Conservation (phyloP, 257 asterid species). For the Solanum bukasovii region DNA sequence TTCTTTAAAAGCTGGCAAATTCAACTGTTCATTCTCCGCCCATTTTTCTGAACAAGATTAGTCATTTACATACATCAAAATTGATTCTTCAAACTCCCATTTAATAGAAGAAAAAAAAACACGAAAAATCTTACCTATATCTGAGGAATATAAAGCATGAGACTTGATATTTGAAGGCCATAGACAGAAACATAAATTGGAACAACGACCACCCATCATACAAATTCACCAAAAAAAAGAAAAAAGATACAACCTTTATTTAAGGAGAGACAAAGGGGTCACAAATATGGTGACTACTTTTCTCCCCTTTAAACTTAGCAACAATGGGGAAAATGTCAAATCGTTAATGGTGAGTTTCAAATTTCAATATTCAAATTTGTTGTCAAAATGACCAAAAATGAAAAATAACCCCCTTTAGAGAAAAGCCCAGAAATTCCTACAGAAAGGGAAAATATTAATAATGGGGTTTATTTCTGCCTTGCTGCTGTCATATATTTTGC, state of each 20-base stretch:
- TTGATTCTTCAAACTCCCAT: not conserved
- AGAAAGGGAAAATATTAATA: not conserved
- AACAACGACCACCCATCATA: conserved; percentile 41
- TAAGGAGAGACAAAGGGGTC: not conserved
- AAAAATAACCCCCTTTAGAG: not conserved
- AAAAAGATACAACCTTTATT: not conserved
- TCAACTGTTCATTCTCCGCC: conserved; percentile 15
- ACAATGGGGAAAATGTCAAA: not conserved
- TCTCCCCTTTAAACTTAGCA: not conserved
- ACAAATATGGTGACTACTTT: not conserved
- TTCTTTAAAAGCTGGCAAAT: conserved; percentile 24
- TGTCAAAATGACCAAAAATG: not conserved
- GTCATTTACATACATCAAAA: not conserved
- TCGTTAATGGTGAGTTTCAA: not conserved
- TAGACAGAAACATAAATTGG: conserved; percentile 26
- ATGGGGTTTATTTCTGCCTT: not conserved
- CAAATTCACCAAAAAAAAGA: not conserved
- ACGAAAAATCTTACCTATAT: conserved; percentile 12
- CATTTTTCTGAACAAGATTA: conserved; percentile 9
- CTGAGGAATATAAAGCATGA: conserved; percentile 20
- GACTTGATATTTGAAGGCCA: conserved; percentile 28
- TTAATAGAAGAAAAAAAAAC: not conserved
- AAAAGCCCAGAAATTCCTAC: not conserved
- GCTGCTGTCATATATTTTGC: not conserved
- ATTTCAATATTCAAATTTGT: not conserved